phyloP scores from a whole-genome alignment of 805 yeast genomes.

The Kazachstania viticola region DNA sequence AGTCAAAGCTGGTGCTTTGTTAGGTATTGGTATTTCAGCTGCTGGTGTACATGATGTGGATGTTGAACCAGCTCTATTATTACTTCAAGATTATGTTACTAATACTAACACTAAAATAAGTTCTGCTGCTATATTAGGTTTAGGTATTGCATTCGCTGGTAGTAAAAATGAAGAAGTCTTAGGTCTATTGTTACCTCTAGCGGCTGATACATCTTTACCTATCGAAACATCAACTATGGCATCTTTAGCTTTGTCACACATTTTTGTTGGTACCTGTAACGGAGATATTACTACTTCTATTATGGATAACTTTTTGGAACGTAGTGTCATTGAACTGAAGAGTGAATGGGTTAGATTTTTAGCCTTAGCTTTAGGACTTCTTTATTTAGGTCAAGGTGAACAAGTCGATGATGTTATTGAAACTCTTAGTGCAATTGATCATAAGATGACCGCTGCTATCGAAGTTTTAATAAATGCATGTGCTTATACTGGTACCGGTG shows the following conservation, averaged over 20 bases:
- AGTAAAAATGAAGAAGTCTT: slow-evolving; percentile 77
- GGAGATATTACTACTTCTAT: slow-evolving; percentile 92
- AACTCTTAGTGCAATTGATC: slow-evolving; percentile 89
- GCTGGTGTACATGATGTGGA: slow-evolving; percentile 87
- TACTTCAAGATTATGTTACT: slow-evolving; percentile 72
- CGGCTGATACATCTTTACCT: slow-evolving; percentile 62
- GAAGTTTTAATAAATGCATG: slow-evolving; percentile 85
- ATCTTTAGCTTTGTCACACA: slow-evolving; percentile 85
- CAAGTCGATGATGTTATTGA: slow-evolving; percentile 90
- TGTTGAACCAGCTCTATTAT: slow-evolving; percentile 80
- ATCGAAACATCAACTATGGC: slow-evolving; percentile 78
- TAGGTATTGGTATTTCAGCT: slow-evolving; percentile 89
- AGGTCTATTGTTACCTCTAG: slow-evolving; percentile 66
- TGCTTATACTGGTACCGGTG: slow-evolving; percentile 96
- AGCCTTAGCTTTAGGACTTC: slow-evolving; percentile 82
- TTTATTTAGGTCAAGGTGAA: slow-evolving; percentile 89
- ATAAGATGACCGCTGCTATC: slow-evolving; percentile 80
- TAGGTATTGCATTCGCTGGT: slow-evolving; percentile 93
- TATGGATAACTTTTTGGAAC: slow-evolving; percentile 79
- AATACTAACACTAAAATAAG: slow-evolving; percentile 53
- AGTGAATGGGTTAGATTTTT: slow-evolving; percentile 83
- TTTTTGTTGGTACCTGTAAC: slow-evolving; percentile 90
- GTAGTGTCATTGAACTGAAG: slow-evolving; percentile 64
- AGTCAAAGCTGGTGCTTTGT: slow-evolving; percentile 89
- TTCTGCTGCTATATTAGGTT: slow-evolving; percentile 77